A percentile compares a stretch with the other conserved stretches of the same genome.
Evolutionary conservation across 192 early-diverging fungal species (phyloP).

Genomic region (Gaertneriomyces semiglobifer): DNA sequence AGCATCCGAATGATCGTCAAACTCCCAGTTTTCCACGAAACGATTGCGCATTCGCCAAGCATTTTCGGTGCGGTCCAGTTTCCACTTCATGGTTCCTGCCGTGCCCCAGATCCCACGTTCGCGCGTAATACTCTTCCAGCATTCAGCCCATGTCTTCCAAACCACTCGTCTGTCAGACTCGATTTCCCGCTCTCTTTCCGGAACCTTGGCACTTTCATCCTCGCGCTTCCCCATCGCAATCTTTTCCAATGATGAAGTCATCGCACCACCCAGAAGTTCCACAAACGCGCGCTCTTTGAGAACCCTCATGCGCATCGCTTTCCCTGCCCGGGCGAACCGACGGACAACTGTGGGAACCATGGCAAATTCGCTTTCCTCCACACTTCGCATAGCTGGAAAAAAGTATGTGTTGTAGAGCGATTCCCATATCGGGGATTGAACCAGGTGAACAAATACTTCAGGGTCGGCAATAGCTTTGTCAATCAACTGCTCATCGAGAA

Average conservation of each 20-base stretch:
- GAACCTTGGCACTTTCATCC: conserved; percentile 13
- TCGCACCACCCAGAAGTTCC: background rate
- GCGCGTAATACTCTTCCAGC: conserved; percentile 33
- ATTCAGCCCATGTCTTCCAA: conserved; percentile 19
- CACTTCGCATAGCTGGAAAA: conserved; percentile 31
- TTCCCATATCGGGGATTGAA: conserved; percentile 34
- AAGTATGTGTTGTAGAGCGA: conserved; percentile 32
- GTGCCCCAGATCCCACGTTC: conserved; percentile 44
- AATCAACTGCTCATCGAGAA: conserved; percentile 18
- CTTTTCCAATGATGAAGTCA: conserved; percentile 17
- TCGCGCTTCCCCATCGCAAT: conserved; percentile 9
- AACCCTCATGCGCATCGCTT: conserved; percentile 7
- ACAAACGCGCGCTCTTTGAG: conserved; percentile 22
- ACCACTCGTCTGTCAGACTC: conserved; percentile 32
- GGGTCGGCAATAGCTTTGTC: conserved; percentile 22
- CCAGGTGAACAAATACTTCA: conserved; percentile 31
- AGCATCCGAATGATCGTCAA: conserved; percentile 45
- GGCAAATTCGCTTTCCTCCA: conserved; percentile 37
- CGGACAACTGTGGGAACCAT: conserved; percentile 25
- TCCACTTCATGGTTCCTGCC: conserved; percentile 23
- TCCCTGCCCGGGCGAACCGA: conserved; percentile 25
- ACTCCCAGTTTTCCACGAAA: conserved; percentile 41
- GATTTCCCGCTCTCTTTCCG: conserved; percentile 12
- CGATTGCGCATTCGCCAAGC: conserved; percentile 39
- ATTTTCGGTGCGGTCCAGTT: conserved; percentile 45